Evolutionary conservation across 305 asterid genomes (phyloP), one percentile per base, ranked within the genome.

Genomic region (Fraxinus greggii): DNA sequence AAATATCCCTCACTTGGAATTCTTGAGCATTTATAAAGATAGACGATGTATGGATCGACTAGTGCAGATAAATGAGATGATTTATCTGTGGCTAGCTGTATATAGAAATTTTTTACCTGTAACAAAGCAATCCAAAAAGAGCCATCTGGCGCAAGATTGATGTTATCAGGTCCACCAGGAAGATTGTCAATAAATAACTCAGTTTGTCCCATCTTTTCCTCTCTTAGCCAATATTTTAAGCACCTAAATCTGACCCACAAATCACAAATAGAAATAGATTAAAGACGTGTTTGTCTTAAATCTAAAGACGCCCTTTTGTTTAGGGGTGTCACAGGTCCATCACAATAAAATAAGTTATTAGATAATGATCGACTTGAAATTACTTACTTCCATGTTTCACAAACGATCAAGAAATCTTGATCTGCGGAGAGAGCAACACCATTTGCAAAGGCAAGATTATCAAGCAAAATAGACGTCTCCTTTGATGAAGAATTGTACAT

Each of bases 121-220:
- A 92, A 0, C 72, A 92, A 61, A 7, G 98, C 97, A 40, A 94
- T 89, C 98, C 97, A 93, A 61, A 87, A 94, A 0, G 95, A 92
- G 65, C 93, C 93, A 90, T 93, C 97, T 21, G 94, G 92, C 31
- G 97, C 97, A 75, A 93, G 93, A 74, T 93, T 92, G 67, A 94
- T 88, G 90, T 92, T 91, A 56, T 92, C 97, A 1, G 97, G 98
- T 29, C 76, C 86, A 0, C 90, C 93, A 0, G 93, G 93, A 54
- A 94, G 97, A 80, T 88, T 90, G 29, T 91, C 92, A 0, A 91
- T 73, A 81, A 94, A 90, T 1, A 89, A 80, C 83, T 94, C 92
- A 15, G 87, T 90, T 80, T 86, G 15, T 1, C 95, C 97, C 84
- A 81, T 88, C 15, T 15, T 56, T 19, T 88, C 90, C 21, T 89